Percentiles rank a stretch among this genome's conserved stretches.
phyloP scores from a whole-genome alignment of 202 grass and related monocot species.

The Zoysia matrella region DNA sequence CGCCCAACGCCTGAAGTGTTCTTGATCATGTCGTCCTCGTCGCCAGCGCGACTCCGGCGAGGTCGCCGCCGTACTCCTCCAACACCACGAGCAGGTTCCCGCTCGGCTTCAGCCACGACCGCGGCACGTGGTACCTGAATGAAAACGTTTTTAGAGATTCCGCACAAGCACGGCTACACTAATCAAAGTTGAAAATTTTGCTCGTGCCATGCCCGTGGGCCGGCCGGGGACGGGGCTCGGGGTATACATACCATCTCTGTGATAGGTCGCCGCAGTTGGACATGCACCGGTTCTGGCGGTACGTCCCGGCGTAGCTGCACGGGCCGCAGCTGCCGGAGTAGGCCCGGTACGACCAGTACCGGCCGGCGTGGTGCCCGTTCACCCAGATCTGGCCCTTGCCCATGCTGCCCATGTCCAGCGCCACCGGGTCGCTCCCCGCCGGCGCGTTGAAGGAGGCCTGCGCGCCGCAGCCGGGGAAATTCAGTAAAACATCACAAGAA shows the following conservation, averaged over 20 bases:
- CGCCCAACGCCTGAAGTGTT: too few relatives aligned
- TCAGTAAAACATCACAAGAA: neutral
- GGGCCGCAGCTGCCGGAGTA: slow-evolving; percentile 51
- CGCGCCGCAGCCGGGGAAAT: neutral
- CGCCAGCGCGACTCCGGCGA: slow-evolving; percentile 68
- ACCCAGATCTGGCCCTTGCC: slow-evolving; percentile 94
- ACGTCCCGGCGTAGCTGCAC: slow-evolving; percentile 75
- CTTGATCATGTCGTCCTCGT: slow-evolving; percentile 59
- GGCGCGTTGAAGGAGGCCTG: slow-evolving; percentile 76
- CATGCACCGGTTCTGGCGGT: slow-evolving; percentile 59
- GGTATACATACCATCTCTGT: slow-evolving; percentile 68
- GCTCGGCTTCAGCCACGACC: too few relatives aligned
- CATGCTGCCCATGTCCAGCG: slow-evolving; percentile 25
- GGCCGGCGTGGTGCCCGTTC: slow-evolving; percentile 75
- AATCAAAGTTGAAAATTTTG: neutral
- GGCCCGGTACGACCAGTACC: slow-evolving; percentile 81
- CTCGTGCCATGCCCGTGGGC: neutral
- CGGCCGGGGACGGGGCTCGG: neutral
- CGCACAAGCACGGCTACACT: neutral
- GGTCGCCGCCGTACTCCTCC: slow-evolving; percentile 88
- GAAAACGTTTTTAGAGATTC: neutral
- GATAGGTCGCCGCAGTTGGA: slow-evolving; percentile 71
- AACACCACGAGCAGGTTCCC: slow-evolving; percentile 82
- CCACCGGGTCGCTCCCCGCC: slow-evolving; percentile 67
- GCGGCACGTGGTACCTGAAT: slow-evolving; percentile 55